phyloP scores from a whole-genome alignment of 2,329 filamentous ascomycete genomes.

The Rosellinia necatrix region DNA sequence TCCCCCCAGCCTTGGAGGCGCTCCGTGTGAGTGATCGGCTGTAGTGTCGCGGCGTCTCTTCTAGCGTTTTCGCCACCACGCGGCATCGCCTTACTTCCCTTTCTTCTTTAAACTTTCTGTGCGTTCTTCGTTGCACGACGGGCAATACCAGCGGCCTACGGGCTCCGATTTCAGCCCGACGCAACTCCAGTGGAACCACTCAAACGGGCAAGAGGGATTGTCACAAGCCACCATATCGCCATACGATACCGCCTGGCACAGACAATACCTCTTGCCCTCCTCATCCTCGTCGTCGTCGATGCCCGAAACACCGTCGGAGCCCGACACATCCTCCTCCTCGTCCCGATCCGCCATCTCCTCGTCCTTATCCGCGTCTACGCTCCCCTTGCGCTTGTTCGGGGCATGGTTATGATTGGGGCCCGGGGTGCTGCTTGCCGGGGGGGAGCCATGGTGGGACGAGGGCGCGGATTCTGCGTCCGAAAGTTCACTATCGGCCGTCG shows the following conservation, averaged over 20 bases:
- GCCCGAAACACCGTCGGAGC: slow-evolving; percentile 42
- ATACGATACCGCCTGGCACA: slow-evolving; percentile 81
- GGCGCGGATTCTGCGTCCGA: slow-evolving; percentile 64
- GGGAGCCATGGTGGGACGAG: slow-evolving; percentile 53
- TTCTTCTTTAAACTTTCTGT: slow-evolving; percentile 55
- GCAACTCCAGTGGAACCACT: slow-evolving; percentile 88
- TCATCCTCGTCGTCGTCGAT: slow-evolving; percentile 68
- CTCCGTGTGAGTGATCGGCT: no score
- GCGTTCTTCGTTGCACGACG: slow-evolving; percentile 54
- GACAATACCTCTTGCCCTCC: slow-evolving; percentile 81
- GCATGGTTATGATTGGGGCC: slow-evolving; percentile 34
- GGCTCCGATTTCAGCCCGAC: slow-evolving; percentile 71
- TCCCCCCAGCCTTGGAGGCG: not conserved
- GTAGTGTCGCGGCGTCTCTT: not conserved
- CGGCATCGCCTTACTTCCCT: slow-evolving; percentile 38
- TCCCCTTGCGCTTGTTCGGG: slow-evolving; percentile 24
- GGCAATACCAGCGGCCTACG: slow-evolving; percentile 70
- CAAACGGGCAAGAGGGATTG: slow-evolving; percentile 77
- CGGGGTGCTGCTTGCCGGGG: slow-evolving; percentile 46
- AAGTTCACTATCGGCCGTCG: slow-evolving; percentile 66
- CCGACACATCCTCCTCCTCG: slow-evolving; percentile 53
- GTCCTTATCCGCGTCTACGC: slow-evolving; percentile 35
- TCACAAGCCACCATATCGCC: slow-evolving; percentile 91
- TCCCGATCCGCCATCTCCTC: slow-evolving; percentile 44
- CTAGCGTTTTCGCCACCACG: not conserved